phyloP scores from a whole-genome alignment of 306 rosid species.

The Vigna unguiculata region DNA sequence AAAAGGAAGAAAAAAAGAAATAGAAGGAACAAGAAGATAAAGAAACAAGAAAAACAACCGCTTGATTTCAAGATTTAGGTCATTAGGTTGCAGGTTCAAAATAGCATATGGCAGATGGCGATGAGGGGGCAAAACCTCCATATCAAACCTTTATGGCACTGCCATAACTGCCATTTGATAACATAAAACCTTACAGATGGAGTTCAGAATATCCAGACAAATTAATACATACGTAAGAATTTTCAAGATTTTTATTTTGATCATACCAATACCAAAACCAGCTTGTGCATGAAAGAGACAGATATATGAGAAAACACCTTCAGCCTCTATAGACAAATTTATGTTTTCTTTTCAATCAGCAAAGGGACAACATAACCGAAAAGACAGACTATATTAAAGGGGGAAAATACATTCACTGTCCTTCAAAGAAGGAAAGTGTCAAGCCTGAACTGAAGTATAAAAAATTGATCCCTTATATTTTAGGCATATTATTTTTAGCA shows the following conservation, averaged over 20 bases:
- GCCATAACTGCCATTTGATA: too few relatives aligned
- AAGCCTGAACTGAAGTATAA: neutral
- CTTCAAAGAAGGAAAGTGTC: neutral
- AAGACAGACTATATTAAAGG: constrained; percentile 13
- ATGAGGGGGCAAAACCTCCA: too few relatives aligned
- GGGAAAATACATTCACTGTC: neutral
- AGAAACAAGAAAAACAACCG: too few relatives aligned
- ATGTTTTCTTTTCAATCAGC: neutral
- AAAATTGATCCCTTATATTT: neutral
- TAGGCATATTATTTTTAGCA: constrained; percentile 7
- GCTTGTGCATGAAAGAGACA: neutral
- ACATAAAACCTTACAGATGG: neutral
- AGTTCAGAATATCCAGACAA: neutral
- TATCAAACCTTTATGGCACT: too few relatives aligned
- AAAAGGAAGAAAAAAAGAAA: too few relatives aligned
- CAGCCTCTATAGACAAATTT: neutral
- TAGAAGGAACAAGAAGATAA: too few relatives aligned
- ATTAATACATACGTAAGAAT: neutral
- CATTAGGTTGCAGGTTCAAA: too few relatives aligned
- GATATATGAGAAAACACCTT: neutral
- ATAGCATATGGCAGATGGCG: too few relatives aligned
- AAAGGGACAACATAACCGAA: neutral
- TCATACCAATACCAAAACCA: constrained; percentile 5
- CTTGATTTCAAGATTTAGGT: too few relatives aligned
- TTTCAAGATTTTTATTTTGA: constrained; percentile 17